phyloP scores from a whole-genome alignment of 2,329 filamentous ascomycete species.

The Botrytis fragariae region DNA sequence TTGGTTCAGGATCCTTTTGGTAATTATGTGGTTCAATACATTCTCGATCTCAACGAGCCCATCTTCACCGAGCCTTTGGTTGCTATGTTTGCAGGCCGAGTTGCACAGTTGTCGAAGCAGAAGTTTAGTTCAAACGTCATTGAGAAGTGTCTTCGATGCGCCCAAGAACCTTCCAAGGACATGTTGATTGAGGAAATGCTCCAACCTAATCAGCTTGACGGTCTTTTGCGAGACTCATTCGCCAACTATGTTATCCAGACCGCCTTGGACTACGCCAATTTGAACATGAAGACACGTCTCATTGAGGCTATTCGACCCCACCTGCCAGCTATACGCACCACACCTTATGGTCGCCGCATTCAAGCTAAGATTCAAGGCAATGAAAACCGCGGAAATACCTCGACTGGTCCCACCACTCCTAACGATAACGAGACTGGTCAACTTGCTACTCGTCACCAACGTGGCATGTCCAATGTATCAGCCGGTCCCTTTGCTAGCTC shows the following conservation, averaged over 20 bases:
- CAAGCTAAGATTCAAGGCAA: constrained; percentile 76
- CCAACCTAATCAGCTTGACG: constrained; percentile 74
- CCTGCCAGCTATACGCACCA: constrained; percentile 79
- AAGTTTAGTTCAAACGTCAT: constrained; percentile 99
- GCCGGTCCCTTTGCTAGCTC: constrained; percentile 30
- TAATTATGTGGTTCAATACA: constrained; percentile 99
- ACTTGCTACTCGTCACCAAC: constrained; percentile 35
- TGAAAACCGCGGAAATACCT: constrained; percentile 43
- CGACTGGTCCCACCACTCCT: constrained; percentile 37
- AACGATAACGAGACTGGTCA: constrained; percentile 32
- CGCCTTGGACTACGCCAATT: constrained; percentile 80
- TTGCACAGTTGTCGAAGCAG: constrained; percentile 76
- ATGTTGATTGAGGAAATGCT: constrained; percentile 83
- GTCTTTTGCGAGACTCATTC: constrained; percentile 85
- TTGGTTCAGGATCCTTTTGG: constrained; percentile 96
- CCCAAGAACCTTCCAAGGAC: constrained; percentile 70
- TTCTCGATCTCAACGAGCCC: constrained; percentile 87
- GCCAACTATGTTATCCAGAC: constrained; percentile 99
- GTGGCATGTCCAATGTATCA: constrained; percentile 37
- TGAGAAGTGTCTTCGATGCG: constrained; percentile 90
- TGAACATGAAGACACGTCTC: constrained; percentile 68
- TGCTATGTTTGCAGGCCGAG: constrained; percentile 71
- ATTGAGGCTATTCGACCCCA: constrained; percentile 84
- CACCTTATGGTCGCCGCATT: constrained; percentile 91
- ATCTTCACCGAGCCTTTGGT: constrained; percentile 88